These are phyloP conservation scores for Wickerhamiella pararugosa DNA, from an alignment of 1,139 yeast genomes.

Conservation along the genomic window DNA sequence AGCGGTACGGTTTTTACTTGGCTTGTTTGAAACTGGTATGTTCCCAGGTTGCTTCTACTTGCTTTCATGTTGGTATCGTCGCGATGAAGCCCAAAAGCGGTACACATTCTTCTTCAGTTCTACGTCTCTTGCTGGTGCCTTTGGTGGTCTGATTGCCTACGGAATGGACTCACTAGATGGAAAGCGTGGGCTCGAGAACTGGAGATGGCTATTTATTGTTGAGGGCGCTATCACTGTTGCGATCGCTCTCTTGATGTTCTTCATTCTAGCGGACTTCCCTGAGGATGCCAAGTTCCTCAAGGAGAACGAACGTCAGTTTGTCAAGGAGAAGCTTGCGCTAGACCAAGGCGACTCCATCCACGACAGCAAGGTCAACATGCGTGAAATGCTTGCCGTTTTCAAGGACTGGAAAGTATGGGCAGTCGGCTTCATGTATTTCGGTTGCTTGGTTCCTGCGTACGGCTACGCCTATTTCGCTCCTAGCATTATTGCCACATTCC, in stretches of 20 bases:
- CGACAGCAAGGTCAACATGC: conserved; percentile 22
- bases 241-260: conserved; percentile 44
- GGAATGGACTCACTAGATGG: conserved; percentile 41
- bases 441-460: conserved; percentile 50
- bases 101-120: conserved; percentile 56
- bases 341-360: conserved; percentile 29
- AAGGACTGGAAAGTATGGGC: conserved; percentile 35
- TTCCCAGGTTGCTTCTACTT: conserved; percentile 64
- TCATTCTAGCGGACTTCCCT: conserved; percentile 60
- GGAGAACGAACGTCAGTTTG: conserved; percentile 29
- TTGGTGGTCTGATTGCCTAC: conserved; percentile 63
- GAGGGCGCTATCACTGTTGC: conserved; percentile 61
- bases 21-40: conserved; percentile 52
- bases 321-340: conserved; percentile 31
- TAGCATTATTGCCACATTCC: conserved; percentile 41
- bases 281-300: conserved; percentile 38
- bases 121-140: conserved; percentile 64
- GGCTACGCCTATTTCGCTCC: conserved; percentile 62
- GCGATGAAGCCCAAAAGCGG: conserved; percentile 51
- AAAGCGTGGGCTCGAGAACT: conserved; percentile 35
- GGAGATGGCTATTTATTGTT: conserved; percentile 64
- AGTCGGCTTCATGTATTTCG: conserved; percentile 47
- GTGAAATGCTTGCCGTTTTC: conserved; percentile 23
- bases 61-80: conserved; percentile 38
- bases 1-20: conserved; percentile 48